Percentiles rank a stretch among this genome's conserved stretches.
phyloP scores from a whole-genome alignment of 78 protist species.

The Andalucia godoyi region DNA sequence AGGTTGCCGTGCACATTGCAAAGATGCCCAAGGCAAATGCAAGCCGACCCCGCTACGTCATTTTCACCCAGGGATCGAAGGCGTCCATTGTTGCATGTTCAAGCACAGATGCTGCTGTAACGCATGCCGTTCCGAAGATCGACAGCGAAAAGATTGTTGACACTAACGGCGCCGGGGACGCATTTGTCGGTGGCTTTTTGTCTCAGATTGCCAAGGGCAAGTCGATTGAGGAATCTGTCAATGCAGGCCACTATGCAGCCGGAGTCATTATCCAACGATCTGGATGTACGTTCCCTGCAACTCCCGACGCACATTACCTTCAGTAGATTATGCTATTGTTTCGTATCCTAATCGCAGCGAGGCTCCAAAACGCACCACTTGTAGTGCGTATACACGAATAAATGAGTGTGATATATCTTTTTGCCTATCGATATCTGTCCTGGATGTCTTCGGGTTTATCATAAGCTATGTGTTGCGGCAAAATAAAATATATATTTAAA shows the following conservation, averaged over 20 bases:
- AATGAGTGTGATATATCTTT: too few species aligned
- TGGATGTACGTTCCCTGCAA: constrained; percentile 71
- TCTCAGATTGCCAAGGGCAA: constrained; percentile 28
- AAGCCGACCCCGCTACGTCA: constrained; percentile 57
- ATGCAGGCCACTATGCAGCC: constrained; percentile 80
- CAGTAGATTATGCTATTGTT: too few species aligned
- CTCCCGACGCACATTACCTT: too few species aligned
- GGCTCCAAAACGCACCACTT: too few species aligned
- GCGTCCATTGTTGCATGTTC: constrained; percentile 61
- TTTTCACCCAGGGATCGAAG: constrained; percentile 89
- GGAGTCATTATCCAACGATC: constrained; percentile 51
- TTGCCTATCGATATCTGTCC: too few species aligned
- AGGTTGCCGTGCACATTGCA: constrained; percentile 49
- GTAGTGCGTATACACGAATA: too few species aligned
- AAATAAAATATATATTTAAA: too few species aligned
- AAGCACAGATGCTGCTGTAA: constrained; percentile 10
- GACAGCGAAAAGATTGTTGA: constrained; percentile 70
- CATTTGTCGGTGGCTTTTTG: constrained; percentile 95
- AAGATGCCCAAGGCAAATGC: constrained; percentile 40
- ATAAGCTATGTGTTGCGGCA: too few species aligned
- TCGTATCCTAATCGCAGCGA: too few species aligned
- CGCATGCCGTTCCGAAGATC: constrained; percentile 30
- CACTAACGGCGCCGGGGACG: constrained; percentile 97
- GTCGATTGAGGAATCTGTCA: constrained; percentile 44
- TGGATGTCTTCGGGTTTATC: too few species aligned